Base-by-base conservation (phyloP, 192 early-diverging fungal species). In the Gonapodya prolifera region DNA sequence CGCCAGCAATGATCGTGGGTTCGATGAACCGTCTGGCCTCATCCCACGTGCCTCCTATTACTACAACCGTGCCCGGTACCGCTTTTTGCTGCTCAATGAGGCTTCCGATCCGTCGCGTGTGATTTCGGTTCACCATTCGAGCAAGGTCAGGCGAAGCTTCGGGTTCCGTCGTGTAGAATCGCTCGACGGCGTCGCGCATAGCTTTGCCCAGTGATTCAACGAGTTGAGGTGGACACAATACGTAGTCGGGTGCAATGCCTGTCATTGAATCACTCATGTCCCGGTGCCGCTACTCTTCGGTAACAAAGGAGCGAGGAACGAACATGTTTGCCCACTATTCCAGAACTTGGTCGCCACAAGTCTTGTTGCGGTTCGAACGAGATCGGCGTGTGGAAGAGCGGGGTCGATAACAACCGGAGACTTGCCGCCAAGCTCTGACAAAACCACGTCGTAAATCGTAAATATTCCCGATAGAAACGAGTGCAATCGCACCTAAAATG, bases 391-490 rank as follows among this genome's bases (percentile, higher is more conserved):
- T 61, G 45, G 8, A 23, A 61, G 45, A 36, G 79, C 79, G 31
- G 80, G 33, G 77, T 86, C 84, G 79, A 80, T 82, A 80, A 82
- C 93, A 85, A 77, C 86, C 79, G 83, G 93, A 79, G 35, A 93
- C 85, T 99, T 99, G 30, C 97, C 97, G 70, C 97, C 97, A 30
- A 99, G 89, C 84, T 97, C 97, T 61, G 45, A 61, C 8, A 23
- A 23, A 61, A 16, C 8, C 45, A 61, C 8, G 45, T 8, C 45
- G 45, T 16, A 16, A 23, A 61, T 16, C 45, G 45, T 61, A 61
- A 61, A 61, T 61, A n/a, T n/a, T n/a, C n/a, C n/a, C n/a, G n/a
- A n/a, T n/a, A n/a, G 45, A 61, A 23, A 61, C 8, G 45, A 61
- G 8, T 61, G 8, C 45, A 61, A 61, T n/a, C 45, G 45, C 45